Percentiles rank a stretch among this genome's conserved stretches.
Conservation (phyloP, 371 early-diverging fungal species). For the Saksenaea oblongispora region DNA sequence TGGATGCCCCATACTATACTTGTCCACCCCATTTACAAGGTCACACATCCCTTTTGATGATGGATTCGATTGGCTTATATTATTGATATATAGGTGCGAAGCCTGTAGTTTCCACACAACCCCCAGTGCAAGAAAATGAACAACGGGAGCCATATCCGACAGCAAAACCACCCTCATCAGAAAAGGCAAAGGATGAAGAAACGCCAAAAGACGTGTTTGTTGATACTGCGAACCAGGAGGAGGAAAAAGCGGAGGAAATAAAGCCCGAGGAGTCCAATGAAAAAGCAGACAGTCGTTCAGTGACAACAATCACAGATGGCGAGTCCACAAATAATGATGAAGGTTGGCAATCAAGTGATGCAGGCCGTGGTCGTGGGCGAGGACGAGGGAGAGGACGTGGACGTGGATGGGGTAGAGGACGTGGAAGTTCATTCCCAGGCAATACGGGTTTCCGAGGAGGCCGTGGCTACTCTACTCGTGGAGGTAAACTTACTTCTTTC, state of each 20-base stretch:
- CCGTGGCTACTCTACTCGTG: constrained; percentile 2
- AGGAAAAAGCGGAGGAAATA: not conserved
- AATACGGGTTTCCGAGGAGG: constrained; percentile 1
- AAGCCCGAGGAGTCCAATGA: not conserved
- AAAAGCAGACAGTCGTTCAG: not conserved
- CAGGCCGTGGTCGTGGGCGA: constrained; percentile 14
- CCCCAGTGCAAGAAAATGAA: not conserved
- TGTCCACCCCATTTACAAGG: not conserved
- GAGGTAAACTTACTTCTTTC: not conserved
- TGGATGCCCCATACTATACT: constrained; percentile 1
- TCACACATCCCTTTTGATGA: not conserved
- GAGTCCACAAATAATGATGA: not conserved
- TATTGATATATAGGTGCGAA: no score
- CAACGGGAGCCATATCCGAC: no score
- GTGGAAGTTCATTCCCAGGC: not conserved
- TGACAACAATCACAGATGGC: not conserved
- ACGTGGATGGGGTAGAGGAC: constrained; percentile 24
- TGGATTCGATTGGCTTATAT: no score
- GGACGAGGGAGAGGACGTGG: constrained; percentile 18
- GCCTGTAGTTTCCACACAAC: not conserved
- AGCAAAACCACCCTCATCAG: not conserved
- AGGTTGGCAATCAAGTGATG: not conserved
- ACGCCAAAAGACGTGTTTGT: not conserved
- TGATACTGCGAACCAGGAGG: not conserved
- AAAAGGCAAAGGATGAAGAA: not conserved